phyloP scores from a whole-genome alignment of 768 basidiomycete genomes.

The Vararia minispora region DNA sequence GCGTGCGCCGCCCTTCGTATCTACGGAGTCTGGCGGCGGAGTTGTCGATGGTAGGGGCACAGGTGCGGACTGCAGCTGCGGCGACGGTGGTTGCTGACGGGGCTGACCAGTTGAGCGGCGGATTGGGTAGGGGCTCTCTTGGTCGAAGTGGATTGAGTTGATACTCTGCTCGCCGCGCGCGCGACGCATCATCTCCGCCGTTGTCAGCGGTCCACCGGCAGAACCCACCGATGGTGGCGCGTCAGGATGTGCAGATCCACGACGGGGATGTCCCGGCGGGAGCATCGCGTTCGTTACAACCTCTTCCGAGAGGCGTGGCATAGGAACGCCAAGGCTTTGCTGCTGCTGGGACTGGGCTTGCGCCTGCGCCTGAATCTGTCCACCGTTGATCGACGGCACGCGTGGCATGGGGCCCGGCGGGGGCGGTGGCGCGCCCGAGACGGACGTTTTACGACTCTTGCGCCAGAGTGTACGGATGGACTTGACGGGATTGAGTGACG shows the following conservation, averaged over 20 bases:
- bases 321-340: not conserved
- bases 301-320: constrained; percentile 4
- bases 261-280: constrained; percentile 3
- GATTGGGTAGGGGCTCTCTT: constrained; percentile 57
- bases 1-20: constrained; percentile 33
- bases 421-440: too few species aligned
- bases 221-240: too few species aligned
- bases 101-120: constrained; percentile 12
- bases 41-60: constrained; percentile 18
- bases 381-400: too few species aligned
- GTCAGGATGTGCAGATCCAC: too few species aligned
- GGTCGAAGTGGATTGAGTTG: constrained; percentile 56
- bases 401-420: too few species aligned
- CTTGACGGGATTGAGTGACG: constrained; percentile 63
- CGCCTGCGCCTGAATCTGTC: too few species aligned
- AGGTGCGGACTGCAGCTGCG: constrained; percentile 15
- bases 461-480: constrained; percentile 71
- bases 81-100: constrained; percentile 10
- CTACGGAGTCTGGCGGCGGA: constrained; percentile 20
- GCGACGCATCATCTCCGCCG: not conserved
- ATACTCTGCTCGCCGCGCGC: constrained; percentile 19
- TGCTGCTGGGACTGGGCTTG: not conserved
- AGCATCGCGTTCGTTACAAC: constrained; percentile 6
- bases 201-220: too few species aligned
- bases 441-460: constrained; percentile 45